Base-by-base conservation (phyloP, 352 stramenopile genomes). In the Globisporangium irregulare region DNA sequence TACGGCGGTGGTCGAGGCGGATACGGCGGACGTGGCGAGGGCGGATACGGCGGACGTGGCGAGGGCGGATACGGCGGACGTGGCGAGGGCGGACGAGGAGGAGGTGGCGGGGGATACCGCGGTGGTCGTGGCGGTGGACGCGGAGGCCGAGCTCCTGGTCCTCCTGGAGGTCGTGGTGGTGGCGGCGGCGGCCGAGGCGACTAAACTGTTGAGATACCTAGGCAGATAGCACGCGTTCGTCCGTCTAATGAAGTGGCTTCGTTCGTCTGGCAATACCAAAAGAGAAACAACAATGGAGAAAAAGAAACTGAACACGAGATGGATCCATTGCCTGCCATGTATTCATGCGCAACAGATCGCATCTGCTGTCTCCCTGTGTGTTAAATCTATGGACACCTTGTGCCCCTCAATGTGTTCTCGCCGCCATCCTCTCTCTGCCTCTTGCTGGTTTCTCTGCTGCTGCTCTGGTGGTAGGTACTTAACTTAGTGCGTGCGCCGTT, bases 1-100 rank as follows among this genome's bases (percentile, higher is more conserved):
- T 72, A 82, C 36, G 82, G 77, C 41, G 75, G 84, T 46, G 78
- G 81, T 32, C 68, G 79, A 57, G 73, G 75, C 54, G 73, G 80
- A 29, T 72, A 82, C 41, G 82, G 77, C 41, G 75, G 84, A 64
- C 68, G 75, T 46, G 78, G 81, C 32, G 67, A 78, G 55, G 73
- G 80, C 8, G 73, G 70, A 34, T 70, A 70, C 59, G 70, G 74
- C 0, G 72, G 76, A 64, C 68, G 75, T 46, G 78, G 81, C 36
- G 67, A 78, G 55, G 73, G 80, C 8, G 73, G 70, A 34, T 70
- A 70, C 59, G 70, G 74, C 0, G 72, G 76, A 64, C 68, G 75
- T 38, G 56, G 65, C 34, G 59, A 77, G 38, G 64, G 72, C 34
- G 75, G 70, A n/a, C 62, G 69, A 34, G 66, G 69, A 27, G 66